Base-by-base conservation (phyloP, 176 grass and related monocot genomes). In the Typha latifolia region DNA sequence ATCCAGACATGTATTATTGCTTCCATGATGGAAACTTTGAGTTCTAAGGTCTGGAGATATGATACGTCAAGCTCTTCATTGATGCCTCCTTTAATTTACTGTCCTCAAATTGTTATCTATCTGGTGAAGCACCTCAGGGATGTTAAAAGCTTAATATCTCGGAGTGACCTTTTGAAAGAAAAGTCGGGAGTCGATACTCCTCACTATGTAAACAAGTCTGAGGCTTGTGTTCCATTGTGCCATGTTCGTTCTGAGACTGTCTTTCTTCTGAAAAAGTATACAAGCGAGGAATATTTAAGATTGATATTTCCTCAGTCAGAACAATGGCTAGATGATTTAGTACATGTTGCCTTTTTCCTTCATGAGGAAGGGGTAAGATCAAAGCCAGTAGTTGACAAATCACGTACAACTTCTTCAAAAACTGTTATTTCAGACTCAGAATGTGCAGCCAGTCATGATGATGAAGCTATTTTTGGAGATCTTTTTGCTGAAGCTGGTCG, bases 401-500 rank as follows among this genome's bases (percentile, higher is more conserved):
- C 75, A 32, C 83, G 87, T 56, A 49, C 73, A 67, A 67, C 37
- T 78, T 86, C 77, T 72, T 66, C 70, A 51, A 92, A 92, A 80
- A 78, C 84, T 69, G 16, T 69, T 72, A 63, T 82, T 72, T 84
- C 85, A 73, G 93, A 97, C 73, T 77, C 77, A 63, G 93, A 97
- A 49, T 84, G 69, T 71, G 75, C 82, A 69, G 69, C 65, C 49
- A 86, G 78, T 67, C 93, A 92, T n/a, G 93, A 97, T 67, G 93
- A 97, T 71, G 93, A 97, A 49, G 93, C 88, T 62, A 82, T 92
- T 48, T 97, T 97, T 71, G 93, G 88, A 32, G 79, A 97, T 77
- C 85, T 97, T 65, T 97, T 97, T 86, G 69, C 88, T 64, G 88
- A 97, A 88, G 76, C 86, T 48, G 61, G 62, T 68, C 85, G 73